Evolutionary conservation across 345 rosid genomes (phyloP).

Genomic region (Noccaea bulbosa): DNA sequence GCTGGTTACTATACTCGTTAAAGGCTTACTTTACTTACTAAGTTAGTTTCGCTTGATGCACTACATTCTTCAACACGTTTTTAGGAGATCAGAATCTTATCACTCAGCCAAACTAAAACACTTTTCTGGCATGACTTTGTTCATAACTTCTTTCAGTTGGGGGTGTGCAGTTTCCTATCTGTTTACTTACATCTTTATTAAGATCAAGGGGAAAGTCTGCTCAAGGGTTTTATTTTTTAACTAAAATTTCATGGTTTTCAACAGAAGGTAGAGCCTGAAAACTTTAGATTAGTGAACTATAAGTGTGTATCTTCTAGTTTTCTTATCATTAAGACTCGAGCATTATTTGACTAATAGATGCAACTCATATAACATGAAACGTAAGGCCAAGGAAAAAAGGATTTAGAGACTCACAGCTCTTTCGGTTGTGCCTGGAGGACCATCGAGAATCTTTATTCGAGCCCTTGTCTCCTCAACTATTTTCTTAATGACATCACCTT

Average conservation of each 20-base stretch:
- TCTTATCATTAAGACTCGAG: constrained; percentile 10
- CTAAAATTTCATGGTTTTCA: constrained; percentile 11
- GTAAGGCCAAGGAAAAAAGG: constrained; percentile 26
- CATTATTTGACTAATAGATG: constrained; percentile 18
- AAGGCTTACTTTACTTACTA: constrained; percentile 24
- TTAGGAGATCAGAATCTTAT: constrained; percentile 29
- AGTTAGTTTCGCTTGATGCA: constrained; percentile 25
- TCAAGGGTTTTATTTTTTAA: background rate
- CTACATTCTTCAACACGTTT: constrained; percentile 40
- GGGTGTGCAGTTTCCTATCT: constrained; percentile 27
- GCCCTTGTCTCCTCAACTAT: constrained; percentile 99
- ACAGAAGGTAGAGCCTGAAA: constrained; percentile 16
- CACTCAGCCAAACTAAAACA: constrained; percentile 27
- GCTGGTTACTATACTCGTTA: constrained; percentile 30
- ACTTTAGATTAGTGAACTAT: constrained; percentile 3
- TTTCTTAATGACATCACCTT: constrained; percentile 95
- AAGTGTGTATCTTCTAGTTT: constrained; percentile 18
- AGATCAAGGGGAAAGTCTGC: background rate
- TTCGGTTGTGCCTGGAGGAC: constrained; percentile 99
- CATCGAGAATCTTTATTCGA: constrained; percentile 95
- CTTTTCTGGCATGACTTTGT: constrained; percentile 24
- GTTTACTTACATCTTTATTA: constrained; percentile 23
- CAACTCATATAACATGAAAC: constrained; percentile 26
- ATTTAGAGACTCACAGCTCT: constrained; percentile 83
- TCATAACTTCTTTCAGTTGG: constrained; percentile 23